Conservation (phyloP, 129 eudicot species). For the Escallonia herrerae region DNA sequence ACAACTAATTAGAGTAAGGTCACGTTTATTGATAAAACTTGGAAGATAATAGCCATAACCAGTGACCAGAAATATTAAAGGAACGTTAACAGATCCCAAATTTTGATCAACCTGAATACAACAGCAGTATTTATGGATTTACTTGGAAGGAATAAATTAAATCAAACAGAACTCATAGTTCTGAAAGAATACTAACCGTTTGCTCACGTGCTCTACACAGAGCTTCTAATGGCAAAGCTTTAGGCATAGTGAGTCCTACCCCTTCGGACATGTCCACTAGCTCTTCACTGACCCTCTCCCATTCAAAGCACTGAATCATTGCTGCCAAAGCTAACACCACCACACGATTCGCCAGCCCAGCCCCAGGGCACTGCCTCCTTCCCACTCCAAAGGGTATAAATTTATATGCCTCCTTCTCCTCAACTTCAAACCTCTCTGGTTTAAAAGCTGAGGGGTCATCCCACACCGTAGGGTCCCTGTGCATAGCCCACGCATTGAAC, state of each 20-base stretch:
- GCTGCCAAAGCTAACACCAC: conserved; percentile 34
- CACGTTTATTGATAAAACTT: too few species aligned
- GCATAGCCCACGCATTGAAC: conserved; percentile 43
- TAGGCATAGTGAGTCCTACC: conserved; percentile 31
- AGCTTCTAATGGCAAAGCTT: conserved; percentile 49
- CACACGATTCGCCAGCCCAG: conserved; percentile 30
- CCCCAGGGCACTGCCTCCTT: conserved; percentile 40
- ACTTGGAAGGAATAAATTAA: too few species aligned
- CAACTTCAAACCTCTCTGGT: conserved; percentile 37
- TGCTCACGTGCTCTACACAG: conserved; percentile 32
- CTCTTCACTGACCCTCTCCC: conserved; percentile 34
- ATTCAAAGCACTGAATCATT: conserved; percentile 46
- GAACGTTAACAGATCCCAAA: too few species aligned
- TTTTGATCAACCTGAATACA: too few species aligned
- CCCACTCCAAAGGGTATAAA: conserved; percentile 44
- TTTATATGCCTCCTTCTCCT: conserved; percentile 28
- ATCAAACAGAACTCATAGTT: conserved; percentile 12
- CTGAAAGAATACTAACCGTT: conserved; percentile 26
- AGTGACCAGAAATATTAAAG: too few species aligned
- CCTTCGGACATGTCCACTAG: conserved; percentile 26
- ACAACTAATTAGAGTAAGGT: too few species aligned
- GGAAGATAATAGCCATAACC: too few species aligned
- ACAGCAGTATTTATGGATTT: too few species aligned
- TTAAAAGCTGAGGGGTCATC: conserved; percentile 37
- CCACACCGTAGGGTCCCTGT: conserved; percentile 43